Conservation (phyloP, 176 grass and related monocot species). For the Bromus sterilis region DNA sequence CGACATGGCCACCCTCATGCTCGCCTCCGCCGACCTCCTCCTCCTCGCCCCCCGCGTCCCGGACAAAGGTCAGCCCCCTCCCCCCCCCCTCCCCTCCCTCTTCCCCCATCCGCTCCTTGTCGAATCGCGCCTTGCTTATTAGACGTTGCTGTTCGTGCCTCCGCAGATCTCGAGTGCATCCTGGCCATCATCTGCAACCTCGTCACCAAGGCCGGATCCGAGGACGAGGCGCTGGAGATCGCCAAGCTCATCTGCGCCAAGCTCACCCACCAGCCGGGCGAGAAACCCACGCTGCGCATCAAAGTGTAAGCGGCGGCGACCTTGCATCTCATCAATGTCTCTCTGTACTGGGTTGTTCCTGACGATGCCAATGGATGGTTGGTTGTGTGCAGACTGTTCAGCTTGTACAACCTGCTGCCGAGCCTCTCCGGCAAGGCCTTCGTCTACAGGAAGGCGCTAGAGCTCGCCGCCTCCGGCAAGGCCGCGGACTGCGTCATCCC, state of each 20-base stretch:
- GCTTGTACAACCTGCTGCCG: constrained; percentile 73
- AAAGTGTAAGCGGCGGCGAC: constrained; percentile 49
- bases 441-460: constrained; percentile 76
- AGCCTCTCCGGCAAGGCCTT: constrained; percentile 54
- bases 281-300: constrained; percentile 65
- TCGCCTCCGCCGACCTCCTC: constrained; percentile 73
- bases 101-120: neutral
- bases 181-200: constrained; percentile 79
- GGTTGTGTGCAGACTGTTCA: constrained; percentile 43
- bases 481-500: constrained; percentile 57
- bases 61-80: constrained; percentile 41
- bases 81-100: neutral
- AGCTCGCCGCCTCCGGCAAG: constrained; percentile 53
- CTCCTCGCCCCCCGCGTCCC: constrained; percentile 44
- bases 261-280: constrained; percentile 52
- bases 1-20: constrained; percentile 81
- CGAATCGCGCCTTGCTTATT: neutral
- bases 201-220: constrained; percentile 62
- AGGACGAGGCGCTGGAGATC: constrained; percentile 80
- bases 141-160: too few relatives aligned
- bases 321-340: neutral
- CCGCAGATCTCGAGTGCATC: constrained; percentile 80
- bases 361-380: neutral
- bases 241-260: constrained; percentile 64
- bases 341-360: neutral